Base-by-base conservation (phyloP, 495 filamentous ascomycete species). In the Parmelia sp. region DNA sequence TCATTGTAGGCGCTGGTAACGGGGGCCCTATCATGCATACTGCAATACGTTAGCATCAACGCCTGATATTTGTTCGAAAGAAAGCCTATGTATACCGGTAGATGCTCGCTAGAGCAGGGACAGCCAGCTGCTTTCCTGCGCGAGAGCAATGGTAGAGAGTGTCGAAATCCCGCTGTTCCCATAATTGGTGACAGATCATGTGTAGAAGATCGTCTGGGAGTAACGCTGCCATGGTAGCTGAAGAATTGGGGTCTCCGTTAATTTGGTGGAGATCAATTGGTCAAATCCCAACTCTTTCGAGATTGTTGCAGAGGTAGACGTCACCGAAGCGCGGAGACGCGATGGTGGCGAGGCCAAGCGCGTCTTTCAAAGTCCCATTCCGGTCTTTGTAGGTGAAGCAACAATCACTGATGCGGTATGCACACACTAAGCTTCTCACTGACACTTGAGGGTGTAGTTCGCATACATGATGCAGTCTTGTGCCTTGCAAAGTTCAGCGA, bases 401-500 rank as follows among this genome's bases (percentile, higher is more conserved):
- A 14, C 17, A 49, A 58, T 25, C 23, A 37, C 15, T 12, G 11
- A 57, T 44, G 23, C n/a, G 35, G 23, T 29, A 93, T 91, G 89
- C 79, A 87, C 11, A 79, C 84, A n/a, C 74, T 96, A 27, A 85
- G 83, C 56, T 92, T 97, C 68, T 89, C 90, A 0, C 77, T 98
- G 42, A 84, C 79, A 55, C 90, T 92, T 39, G 83, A 88, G 59
- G 88, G 88, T 12, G 80, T 93, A 27, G 77, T 83, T 35, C 83
- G 82, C 61, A 74, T 98, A 23, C 90, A 97, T 70, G 91, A 97
- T 74, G 81, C 84, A 14, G 81, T 98, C n/a, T 75, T 84, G 58
- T 97, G 94, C 74, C 83, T 98, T 35, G 82, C 86, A 57, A 97
- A 94, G 77, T 97, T 97, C 80, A 90, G 88, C 72, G 94, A 98